phyloP scores from a whole-genome alignment of 805 yeast species.

The Sugiyamaella valdiviana region DNA sequence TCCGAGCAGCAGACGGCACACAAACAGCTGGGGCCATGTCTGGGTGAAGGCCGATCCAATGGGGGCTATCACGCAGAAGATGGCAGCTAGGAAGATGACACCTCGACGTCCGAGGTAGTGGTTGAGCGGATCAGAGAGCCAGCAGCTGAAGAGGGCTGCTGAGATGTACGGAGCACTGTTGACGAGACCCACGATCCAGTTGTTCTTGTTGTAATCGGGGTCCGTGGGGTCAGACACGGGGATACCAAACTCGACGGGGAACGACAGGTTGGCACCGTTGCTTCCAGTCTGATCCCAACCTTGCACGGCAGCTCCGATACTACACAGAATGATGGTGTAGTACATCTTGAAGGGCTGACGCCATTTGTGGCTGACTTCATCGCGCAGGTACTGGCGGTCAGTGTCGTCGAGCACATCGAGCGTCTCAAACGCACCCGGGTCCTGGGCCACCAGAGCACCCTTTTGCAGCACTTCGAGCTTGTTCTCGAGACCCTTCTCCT shows the following conservation, averaged over 20 bases:
- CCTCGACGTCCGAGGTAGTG: conserved; percentile 50
- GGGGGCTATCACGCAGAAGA: conserved; percentile 46
- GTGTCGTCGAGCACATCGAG: conserved; percentile 31
- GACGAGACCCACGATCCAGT: conserved; percentile 48
- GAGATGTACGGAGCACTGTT: conserved; percentile 60
- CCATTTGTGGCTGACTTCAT: conserved; percentile 44
- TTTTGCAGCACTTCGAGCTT: conserved; percentile 23
- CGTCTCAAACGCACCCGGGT: conserved; percentile 35
- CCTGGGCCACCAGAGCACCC: conserved; percentile 54
- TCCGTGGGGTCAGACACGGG: conserved; percentile 19
- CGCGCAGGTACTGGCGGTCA: conserved; percentile 31
- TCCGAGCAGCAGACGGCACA: conserved; percentile 53
- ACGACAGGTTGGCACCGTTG: conserved; percentile 56
- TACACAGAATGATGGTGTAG: conserved; percentile 49
- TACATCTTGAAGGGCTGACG: conserved; percentile 36
- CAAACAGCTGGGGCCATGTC: conserved; percentile 52
- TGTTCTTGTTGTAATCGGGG: conserved; percentile 43
- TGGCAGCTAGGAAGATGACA: conserved; percentile 52
- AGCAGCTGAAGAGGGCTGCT: conserved; percentile 48
- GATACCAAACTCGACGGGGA: conserved; percentile 31
- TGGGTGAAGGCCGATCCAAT: conserved; percentile 52
- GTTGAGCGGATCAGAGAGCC: conserved; percentile 50
- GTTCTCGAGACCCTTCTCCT: conserved; percentile 23
- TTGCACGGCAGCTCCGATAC: conserved; percentile 61
- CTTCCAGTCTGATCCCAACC: conserved; percentile 70